Evolutionary conservation across 2,329 filamentous ascomycete species (phyloP).

Genomic region (Madurella fahalii): DNA sequence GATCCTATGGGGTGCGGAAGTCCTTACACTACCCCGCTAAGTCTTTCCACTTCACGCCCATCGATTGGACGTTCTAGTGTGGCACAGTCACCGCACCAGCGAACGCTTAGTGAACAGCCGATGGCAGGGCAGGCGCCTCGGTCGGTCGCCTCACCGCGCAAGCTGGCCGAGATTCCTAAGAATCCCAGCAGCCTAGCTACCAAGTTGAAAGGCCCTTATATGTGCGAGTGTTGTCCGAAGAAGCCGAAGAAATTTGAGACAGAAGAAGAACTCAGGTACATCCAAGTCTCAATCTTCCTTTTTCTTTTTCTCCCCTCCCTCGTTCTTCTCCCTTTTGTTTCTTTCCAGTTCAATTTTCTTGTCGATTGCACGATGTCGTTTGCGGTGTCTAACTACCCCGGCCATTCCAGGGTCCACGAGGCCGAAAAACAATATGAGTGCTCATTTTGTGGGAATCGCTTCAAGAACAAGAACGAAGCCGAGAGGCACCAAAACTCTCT

Average conservation of each 20-base stretch:
- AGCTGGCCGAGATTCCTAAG: constrained; percentile 49
- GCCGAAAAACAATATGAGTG: constrained; percentile 97
- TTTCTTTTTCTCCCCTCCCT: constrained; percentile 18
- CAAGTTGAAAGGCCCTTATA: constrained; percentile 52
- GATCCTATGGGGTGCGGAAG: constrained; percentile 41
- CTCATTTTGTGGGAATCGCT: constrained; percentile 86
- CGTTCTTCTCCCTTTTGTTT: background rate
- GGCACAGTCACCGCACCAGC: constrained; percentile 40
- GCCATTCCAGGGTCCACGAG: constrained; percentile 66
- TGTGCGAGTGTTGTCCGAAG: constrained; percentile 95
- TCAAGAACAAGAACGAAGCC: constrained; percentile 99
- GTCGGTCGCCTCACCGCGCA: constrained; percentile 46
- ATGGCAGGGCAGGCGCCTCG: constrained; percentile 25
- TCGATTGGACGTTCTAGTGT: constrained; percentile 36
- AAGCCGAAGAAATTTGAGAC: constrained; percentile 95
- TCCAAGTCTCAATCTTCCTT: background rate
- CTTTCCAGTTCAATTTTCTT: background rate
- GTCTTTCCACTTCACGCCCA: constrained; percentile 46
- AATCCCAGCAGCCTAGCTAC: constrained; percentile 35
- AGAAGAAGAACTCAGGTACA: constrained; percentile 77
- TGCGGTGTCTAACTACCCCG: background rate
- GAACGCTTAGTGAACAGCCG: constrained; percentile 41
- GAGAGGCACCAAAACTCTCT: constrained; percentile 95
- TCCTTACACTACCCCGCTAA: constrained; percentile 46
- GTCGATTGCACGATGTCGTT: constrained; percentile 4